Evolutionary conservation across 1,139 yeast genomes (phyloP).

Genomic region (Blastobotrys ciferrii): DNA sequence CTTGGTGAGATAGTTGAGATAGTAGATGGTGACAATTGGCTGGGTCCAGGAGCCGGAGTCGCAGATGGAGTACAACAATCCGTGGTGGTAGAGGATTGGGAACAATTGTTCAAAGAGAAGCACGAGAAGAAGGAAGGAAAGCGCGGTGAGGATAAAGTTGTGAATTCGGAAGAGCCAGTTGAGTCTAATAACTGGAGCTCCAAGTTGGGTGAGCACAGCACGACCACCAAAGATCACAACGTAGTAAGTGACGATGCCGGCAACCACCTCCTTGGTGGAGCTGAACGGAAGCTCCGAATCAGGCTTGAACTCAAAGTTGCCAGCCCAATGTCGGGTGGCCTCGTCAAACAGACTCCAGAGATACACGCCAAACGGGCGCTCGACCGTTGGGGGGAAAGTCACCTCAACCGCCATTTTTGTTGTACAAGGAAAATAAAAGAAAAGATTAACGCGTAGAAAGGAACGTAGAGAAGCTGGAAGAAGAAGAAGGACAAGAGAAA

Average conservation of each 20-base stretch:
- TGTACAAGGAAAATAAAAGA: background rate
- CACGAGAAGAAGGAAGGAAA: conserved; percentile 64
- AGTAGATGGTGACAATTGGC: conserved; percentile 75
- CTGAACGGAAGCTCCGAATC: conserved; percentile 42
- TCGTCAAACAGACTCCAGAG: conserved; percentile 84
- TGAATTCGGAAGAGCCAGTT: conserved; percentile 76
- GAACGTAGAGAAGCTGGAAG: background rate
- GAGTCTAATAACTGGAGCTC: conserved; percentile 64
- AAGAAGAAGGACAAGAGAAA: background rate
- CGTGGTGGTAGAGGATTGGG: conserved; percentile 76
- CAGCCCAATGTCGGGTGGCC: conserved; percentile 52
- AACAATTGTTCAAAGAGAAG: conserved; percentile 79
- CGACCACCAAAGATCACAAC: conserved; percentile 83
- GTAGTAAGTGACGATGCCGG: conserved; percentile 67
- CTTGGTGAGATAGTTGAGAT: conserved; percentile 44
- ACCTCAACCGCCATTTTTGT: conserved; percentile 10
- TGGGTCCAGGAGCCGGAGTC: conserved; percentile 79
- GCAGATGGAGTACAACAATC: conserved; percentile 85
- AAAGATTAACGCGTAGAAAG: conserved; percentile 1
- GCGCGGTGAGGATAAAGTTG: conserved; percentile 69
- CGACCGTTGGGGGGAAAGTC: conserved; percentile 53
- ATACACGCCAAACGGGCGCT: conserved; percentile 84
- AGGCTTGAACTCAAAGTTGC: conserved; percentile 67
- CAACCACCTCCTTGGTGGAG: conserved; percentile 59
- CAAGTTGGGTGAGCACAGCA: conserved; percentile 47